Base-by-base conservation (phyloP, 176 grass and related monocot genomes). In the Triticum urartu region DNA sequence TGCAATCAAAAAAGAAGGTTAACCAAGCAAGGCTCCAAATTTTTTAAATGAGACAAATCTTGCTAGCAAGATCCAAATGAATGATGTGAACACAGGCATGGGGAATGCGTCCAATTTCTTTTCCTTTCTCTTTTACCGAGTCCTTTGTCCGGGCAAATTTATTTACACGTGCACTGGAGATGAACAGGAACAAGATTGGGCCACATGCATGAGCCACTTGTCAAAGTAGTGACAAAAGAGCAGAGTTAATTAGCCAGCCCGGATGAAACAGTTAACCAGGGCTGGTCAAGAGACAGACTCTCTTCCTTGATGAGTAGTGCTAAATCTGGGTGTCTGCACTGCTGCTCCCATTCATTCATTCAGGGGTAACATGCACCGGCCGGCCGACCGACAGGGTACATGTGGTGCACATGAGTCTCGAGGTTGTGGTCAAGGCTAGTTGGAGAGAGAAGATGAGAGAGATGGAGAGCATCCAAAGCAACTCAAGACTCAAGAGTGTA, bases 351-450 rank as follows among this genome's bases (percentile, higher is more conserved):
- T 75, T 32, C 79, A 24, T 56, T 76, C 79, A 24, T 56, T 76
- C 61, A 52, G 45, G 7, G 30, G 77, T 62, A 88, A 81, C 85
- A 77, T 85, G 86, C 50, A 38, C 18, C 32, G 83, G 86, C 80
- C 82, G 69, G 33, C 47, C 12, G 26, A 75, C 83, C 87, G 91
- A 97, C 94, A 90, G 30, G 20, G 18, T 32, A 81, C 91, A 96
- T 88, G 92, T 88, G 91, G 75, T 73, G 94, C 91, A 92, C 91
- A 96, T 96, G 94, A 89, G 7, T 25, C 32, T 43, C 32, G 39
- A 56, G 14, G 58, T 73, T 59, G 2, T 25, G 59, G 77, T 30
- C 76, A 80, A 89, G 69, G 20, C 72, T 52, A 11, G 14, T 86
- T 52, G n/a, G 54, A 45, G 35, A 75, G 76, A 71, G 75, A 13